Conservation (phyloP, 176 grass and related monocot species). For the Zoysia pacifica region DNA sequence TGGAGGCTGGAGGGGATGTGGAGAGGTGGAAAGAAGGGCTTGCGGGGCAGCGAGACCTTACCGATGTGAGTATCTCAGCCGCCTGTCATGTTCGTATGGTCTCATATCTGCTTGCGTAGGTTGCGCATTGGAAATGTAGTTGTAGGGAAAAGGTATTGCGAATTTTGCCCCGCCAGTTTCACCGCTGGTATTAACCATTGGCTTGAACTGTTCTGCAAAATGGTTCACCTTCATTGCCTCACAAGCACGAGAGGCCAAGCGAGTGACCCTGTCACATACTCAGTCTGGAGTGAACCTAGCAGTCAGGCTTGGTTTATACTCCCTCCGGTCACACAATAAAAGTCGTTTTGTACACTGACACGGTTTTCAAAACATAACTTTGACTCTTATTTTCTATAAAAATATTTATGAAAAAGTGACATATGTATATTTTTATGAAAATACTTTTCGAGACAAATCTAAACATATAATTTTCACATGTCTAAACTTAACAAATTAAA, state of each 20-base stretch:
- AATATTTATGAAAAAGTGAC: no score
- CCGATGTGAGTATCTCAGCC: constrained; percentile 53
- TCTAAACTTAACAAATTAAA: no score
- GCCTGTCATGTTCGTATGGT: neutral
- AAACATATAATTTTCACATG: no score
- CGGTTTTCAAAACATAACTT: no score
- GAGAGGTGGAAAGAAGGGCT: constrained; percentile 62
- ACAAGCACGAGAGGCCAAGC: neutral
- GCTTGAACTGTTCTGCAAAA: neutral
- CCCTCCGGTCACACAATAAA: no score
- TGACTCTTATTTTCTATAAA: no score
- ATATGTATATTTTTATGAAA: no score
- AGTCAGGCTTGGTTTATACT: neutral
- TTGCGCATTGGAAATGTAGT: constrained; percentile 26
- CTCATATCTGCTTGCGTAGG: neutral
- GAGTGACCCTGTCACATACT: neutral
- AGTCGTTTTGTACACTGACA: no score
- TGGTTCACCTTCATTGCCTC: neutral
- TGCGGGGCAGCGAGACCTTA: constrained; percentile 42
- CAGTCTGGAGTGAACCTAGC: neutral
- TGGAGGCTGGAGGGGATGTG: neutral
- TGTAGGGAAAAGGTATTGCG: neutral
- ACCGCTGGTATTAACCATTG: neutral
- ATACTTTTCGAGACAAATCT: no score
- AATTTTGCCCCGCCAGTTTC: constrained; percentile 5